phyloP scores from a whole-genome alignment of 2,329 filamentous ascomycete species.

The Colletotrichum tabaci region DNA sequence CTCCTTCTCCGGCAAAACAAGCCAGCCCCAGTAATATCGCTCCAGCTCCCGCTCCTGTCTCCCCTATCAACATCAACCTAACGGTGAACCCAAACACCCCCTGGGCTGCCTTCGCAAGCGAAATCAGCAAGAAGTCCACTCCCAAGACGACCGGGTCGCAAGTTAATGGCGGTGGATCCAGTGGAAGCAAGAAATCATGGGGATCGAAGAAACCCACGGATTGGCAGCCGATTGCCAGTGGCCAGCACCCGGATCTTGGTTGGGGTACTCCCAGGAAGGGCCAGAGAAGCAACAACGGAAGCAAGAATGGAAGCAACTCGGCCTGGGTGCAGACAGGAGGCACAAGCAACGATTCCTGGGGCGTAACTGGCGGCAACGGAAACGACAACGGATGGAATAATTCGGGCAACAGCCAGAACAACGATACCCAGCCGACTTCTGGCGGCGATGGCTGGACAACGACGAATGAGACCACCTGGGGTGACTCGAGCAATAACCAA shows the following conservation, averaged over 20 bases:
- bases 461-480: slow-evolving; percentile 21
- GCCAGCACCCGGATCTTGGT: slow-evolving; percentile 38
- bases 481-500: slow-evolving; percentile 21
- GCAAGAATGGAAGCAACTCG: slow-evolving; percentile 19
- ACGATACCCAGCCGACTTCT: slow-evolving; percentile 34
- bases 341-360: slow-evolving; percentile 30
- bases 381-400: slow-evolving; percentile 36
- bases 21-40: slow-evolving; percentile 14
- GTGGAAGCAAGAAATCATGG: slow-evolving; percentile 40
- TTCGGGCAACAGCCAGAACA: slow-evolving; percentile 26
- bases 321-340: slow-evolving; percentile 19
- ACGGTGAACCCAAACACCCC: slow-evolving; percentile 40
- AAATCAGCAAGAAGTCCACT: slow-evolving; percentile 29
- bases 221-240: slow-evolving; percentile 24
- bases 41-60: slow-evolving; percentile 20
- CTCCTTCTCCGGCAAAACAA: slow-evolving; percentile 11
- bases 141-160: slow-evolving; percentile 26
- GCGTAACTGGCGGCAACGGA: slow-evolving; percentile 25
- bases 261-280: slow-evolving; percentile 14
- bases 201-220: slow-evolving; percentile 36
- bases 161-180: slow-evolving; percentile 28
- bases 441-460: slow-evolving; percentile 22
- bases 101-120: slow-evolving; percentile 33
- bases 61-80: slow-evolving; percentile 37
- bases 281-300: slow-evolving; percentile 22